phyloP scores from a whole-genome alignment of 2,329 filamentous ascomycete genomes.

The Pseudocercospora vitis region DNA sequence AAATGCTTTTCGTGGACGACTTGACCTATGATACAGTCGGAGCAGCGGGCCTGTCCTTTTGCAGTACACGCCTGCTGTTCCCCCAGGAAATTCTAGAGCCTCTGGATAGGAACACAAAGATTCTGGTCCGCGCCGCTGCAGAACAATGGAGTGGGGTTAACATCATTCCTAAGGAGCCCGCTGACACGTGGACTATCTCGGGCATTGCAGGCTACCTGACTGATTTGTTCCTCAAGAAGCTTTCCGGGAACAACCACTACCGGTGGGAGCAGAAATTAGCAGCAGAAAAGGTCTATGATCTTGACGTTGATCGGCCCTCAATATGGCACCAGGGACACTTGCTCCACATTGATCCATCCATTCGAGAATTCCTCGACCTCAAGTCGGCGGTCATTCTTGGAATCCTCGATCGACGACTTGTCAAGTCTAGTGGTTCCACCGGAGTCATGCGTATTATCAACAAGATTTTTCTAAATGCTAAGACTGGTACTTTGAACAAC shows the following conservation, averaged over 20 bases:
- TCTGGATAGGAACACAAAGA: slow-evolving; percentile 76
- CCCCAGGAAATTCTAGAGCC: slow-evolving; percentile 82
- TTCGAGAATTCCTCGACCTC: slow-evolving; percentile 83
- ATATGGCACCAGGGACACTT: slow-evolving; percentile 76
- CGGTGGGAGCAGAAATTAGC: slow-evolving; percentile 83
- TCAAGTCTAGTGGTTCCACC: slow-evolving; percentile 81
- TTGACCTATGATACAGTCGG: slow-evolving; percentile 72
- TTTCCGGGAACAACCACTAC: slow-evolving; percentile 94
- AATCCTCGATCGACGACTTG: slow-evolving; percentile 86
- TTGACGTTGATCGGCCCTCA: slow-evolving; percentile 79
- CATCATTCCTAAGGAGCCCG: slow-evolving; percentile 76
- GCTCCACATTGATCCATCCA: slow-evolving; percentile 77
- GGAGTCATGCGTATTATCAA: slow-evolving; percentile 84
- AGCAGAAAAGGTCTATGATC: slow-evolving; percentile 76
- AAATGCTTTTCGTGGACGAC: slow-evolving; percentile 92
- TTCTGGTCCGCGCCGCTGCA: slow-evolving; percentile 78
- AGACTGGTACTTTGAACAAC: slow-evolving; percentile 73
- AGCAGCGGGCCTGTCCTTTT: slow-evolving; percentile 80
- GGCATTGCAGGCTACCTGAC: slow-evolving; percentile 95
- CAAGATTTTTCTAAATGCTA: slow-evolving; percentile 80
- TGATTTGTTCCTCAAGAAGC: slow-evolving; percentile 82
- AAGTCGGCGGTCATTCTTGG: slow-evolving; percentile 91
- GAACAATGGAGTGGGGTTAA: slow-evolving; percentile 94
- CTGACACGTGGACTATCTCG: slow-evolving; percentile 84
- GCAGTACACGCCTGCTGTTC: slow-evolving; percentile 82